A percentile compares a stretch with the other conserved stretches of the same genome.
These are phyloP conservation scores for Pseudocercospora musae DNA, from an alignment of 2,329 filamentous ascomycete genomes.

Conservation along the genomic window DNA sequence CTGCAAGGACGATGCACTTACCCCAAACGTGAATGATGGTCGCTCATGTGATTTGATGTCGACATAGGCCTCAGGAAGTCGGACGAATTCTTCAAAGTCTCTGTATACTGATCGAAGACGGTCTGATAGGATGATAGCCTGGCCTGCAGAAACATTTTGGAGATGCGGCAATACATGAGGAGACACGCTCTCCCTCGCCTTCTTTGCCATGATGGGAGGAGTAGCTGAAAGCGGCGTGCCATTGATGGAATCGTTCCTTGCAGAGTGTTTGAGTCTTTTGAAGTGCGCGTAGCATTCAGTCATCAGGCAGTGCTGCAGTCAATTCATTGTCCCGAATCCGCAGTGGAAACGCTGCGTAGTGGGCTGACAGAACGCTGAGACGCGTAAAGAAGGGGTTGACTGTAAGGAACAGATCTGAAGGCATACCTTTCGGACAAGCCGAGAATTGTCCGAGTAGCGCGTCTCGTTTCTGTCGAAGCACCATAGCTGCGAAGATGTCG, in stretches of 20 bases:
- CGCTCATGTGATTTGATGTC: constrained; percentile 4
- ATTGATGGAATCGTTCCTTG: constrained; percentile 2
- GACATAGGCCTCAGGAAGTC: constrained; percentile 17
- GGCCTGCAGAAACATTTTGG: constrained; percentile 20
- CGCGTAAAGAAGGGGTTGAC: constrained; percentile 21
- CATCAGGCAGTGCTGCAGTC: neutral
- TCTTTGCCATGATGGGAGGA: neutral
- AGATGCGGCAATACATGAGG: constrained; percentile 22
- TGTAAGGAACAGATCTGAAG: constrained; percentile 2
- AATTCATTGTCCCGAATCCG: neutral
- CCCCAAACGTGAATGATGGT: constrained; percentile 28
- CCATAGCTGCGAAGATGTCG: constrained; percentile 22
- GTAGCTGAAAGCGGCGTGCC: constrained; percentile 13
- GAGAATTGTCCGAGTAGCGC: constrained; percentile 17
- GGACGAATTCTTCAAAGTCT: constrained; percentile 24
- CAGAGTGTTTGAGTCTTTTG: neutral
- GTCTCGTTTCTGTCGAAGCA: constrained; percentile 23
- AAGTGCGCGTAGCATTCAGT: neutral
- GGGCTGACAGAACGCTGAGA: constrained; percentile 18
- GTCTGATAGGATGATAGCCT: constrained; percentile 16
- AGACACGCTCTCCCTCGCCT: constrained; percentile 13
- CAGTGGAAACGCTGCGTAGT: constrained; percentile 13
- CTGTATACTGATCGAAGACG: constrained; percentile 23
- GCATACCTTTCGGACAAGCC: constrained; percentile 4
- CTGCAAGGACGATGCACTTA: neutral